Conservation (phyloP, 768 basidiomycete species). For the Leccinum subgranulosum region DNA sequence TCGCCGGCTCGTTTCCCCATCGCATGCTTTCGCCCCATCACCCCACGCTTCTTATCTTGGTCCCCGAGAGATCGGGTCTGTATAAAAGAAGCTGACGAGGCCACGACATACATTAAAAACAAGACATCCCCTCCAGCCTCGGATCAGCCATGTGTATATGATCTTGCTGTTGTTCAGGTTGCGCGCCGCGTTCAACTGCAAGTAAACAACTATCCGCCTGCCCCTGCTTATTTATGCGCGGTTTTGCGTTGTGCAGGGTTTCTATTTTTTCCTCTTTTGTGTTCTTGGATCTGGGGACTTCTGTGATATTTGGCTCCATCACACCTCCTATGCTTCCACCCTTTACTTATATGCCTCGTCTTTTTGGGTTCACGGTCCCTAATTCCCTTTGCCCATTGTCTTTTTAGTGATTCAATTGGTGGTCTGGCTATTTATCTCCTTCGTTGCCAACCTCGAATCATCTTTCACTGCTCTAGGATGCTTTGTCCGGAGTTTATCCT, state of each 20-base stretch:
- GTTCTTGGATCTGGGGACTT: constrained; percentile 43
- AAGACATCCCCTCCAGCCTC: constrained; percentile 19
- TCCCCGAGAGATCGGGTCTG: constrained; percentile 33
- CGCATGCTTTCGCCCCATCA: constrained; percentile 42
- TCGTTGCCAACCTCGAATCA: constrained; percentile 4
- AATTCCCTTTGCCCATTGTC: constrained; percentile 23
- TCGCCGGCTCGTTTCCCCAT: constrained; percentile 34
- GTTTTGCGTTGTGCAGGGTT: constrained; percentile 23
- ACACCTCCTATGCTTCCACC: constrained; percentile 15
- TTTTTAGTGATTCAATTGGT: constrained; percentile 25
- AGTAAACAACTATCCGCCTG: constrained; percentile 18
- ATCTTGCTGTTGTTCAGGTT: constrained; percentile 21
- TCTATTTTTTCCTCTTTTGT: constrained; percentile 32
- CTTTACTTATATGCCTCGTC: constrained; percentile 14
- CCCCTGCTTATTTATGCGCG: constrained; percentile 34
- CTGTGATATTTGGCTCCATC: constrained; percentile 22
- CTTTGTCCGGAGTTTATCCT: background rate
- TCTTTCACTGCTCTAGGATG: background rate
- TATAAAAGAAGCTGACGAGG: constrained; percentile 38
- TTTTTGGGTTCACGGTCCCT: constrained; percentile 23
- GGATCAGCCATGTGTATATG: constrained; percentile 34
- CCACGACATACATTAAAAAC: constrained; percentile 28
- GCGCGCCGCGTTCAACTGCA: constrained; percentile 20
- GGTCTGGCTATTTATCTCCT: constrained; percentile 20
- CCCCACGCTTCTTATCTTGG: constrained; percentile 35